Percentiles rank a stretch among this genome's conserved stretches.
Conservation (phyloP, 768 basidiomycete species). For the Lentinus brumalis region DNA sequence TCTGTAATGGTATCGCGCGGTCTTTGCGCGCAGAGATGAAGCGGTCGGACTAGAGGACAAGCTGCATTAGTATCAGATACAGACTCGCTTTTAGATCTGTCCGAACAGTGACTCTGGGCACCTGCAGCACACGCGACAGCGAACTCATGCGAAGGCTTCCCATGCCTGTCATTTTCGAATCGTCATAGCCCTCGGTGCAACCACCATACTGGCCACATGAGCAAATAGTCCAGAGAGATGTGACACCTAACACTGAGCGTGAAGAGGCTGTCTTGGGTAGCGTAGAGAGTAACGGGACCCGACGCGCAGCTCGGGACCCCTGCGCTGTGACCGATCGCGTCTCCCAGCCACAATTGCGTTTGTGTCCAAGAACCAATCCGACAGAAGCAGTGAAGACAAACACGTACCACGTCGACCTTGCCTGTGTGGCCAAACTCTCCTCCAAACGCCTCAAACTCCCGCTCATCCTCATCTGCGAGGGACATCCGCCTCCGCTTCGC, state of each 20-base stretch:
- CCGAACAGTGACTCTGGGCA: not conserved
- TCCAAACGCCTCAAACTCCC: not conserved
- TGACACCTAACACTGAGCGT: too few species aligned
- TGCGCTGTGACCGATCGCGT: not conserved
- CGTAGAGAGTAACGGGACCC: not conserved
- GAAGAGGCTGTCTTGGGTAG: not conserved
- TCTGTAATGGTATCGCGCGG: slow-evolving; percentile 53
- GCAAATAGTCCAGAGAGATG: too few species aligned
- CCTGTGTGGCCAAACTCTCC: slow-evolving; percentile 22
- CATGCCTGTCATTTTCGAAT: too few species aligned
- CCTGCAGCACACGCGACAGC: too few species aligned
- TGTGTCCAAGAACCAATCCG: slow-evolving; percentile 22
- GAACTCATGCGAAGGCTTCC: too few species aligned
- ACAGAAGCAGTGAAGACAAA: slow-evolving; percentile 21
- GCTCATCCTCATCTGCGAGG: slow-evolving; percentile 11
- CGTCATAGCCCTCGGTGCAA: too few species aligned
- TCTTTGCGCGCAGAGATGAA: slow-evolving; percentile 60
- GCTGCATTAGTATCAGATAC: not conserved
- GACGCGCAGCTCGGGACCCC: not conserved
- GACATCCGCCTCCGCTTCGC: slow-evolving; percentile 46
- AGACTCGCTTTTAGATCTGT: not conserved
- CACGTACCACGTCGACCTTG: slow-evolving; percentile 41
- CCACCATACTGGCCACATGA: too few species aligned
- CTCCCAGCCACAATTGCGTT: not conserved
- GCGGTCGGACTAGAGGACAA: slow-evolving; percentile 51